Percentiles rank a stretch among this genome's conserved stretches.
Evolutionary conservation across 129 eudicot species (phyloP).

Genomic region (Mikania micrantha): DNA sequence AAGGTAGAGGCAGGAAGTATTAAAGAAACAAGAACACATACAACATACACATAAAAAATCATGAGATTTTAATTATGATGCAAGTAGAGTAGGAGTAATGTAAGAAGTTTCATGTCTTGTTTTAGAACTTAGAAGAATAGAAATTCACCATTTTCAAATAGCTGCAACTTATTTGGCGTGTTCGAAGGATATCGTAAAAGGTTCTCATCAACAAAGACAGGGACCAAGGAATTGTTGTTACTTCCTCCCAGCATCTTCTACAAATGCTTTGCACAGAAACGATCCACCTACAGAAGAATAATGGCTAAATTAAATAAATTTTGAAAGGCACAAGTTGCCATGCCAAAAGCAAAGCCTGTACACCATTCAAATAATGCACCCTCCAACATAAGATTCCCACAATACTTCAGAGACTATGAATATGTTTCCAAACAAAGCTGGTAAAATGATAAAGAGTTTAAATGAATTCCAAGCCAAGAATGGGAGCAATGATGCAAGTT

Average conservation of each 20-base stretch:
- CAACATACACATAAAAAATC: background rate
- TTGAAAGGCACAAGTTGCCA: conserved; percentile 12
- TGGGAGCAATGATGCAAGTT: conserved; percentile 12
- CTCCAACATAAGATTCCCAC: conserved; percentile 24
- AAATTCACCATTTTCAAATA: conserved; percentile 62
- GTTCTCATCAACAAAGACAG: conserved; percentile 53
- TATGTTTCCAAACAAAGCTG: conserved; percentile 16
- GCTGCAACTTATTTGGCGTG: conserved; percentile 61
- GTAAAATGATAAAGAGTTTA: background rate
- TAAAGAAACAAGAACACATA: background rate
- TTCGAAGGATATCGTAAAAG: conserved; percentile 47
- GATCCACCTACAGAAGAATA: conserved; percentile 28
- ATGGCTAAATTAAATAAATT: conserved; percentile 18
- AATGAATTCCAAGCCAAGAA: conserved; percentile 3
- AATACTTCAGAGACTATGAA: conserved; percentile 23
- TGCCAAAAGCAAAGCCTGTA: conserved; percentile 15
- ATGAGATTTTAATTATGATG: background rate
- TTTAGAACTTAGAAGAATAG: background rate
- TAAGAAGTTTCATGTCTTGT: background rate
- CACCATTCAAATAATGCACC: conserved; percentile 12
- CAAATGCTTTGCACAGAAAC: conserved; percentile 9
- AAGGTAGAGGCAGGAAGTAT: background rate
- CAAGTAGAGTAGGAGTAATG: background rate
- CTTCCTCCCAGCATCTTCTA: conserved; percentile 64
- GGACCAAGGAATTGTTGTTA: conserved; percentile 44